phyloP scores from a whole-genome alignment of 2,329 filamentous ascomycete genomes.

The Trichoderma semiorbis region DNA sequence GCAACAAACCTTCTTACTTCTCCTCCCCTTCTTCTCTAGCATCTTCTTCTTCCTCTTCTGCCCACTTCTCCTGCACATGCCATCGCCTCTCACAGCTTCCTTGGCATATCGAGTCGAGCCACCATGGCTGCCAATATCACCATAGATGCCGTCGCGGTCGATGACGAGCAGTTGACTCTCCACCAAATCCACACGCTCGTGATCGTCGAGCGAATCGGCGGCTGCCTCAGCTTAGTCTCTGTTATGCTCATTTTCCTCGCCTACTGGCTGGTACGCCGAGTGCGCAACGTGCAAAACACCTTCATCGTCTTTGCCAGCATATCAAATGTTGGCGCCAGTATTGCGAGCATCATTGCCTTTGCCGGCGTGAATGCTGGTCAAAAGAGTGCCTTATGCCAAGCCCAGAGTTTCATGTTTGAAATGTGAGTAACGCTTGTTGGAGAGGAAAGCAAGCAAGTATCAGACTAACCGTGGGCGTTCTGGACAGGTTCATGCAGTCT shows the following conservation, averaged over 20 bases:
- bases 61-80: background rate
- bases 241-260: conserved; percentile 52
- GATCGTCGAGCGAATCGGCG: conserved; percentile 51
- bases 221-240: conserved; percentile 49
- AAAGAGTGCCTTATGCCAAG: conserved; percentile 56
- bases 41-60: background rate
- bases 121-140: background rate
- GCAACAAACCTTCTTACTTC: background rate
- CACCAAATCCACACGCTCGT: conserved; percentile 42
- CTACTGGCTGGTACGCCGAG: conserved; percentile 47
- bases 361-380: conserved; percentile 56
- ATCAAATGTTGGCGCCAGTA: conserved; percentile 56
- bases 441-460: background rate
- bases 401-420: conserved; percentile 60
- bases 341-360: conserved; percentile 68
- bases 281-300: conserved; percentile 58
- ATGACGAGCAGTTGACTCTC: conserved; percentile 31
- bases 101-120: background rate
- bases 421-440: conserved; percentile 50
- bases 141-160: background rate
- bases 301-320: conserved; percentile 61
- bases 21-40: background rate
- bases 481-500: conserved; percentile 68
- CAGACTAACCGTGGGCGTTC: background rate
- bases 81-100: background rate